A percentile compares a stretch with the other conserved stretches of the same genome.
phyloP scores from a whole-genome alignment of 2,329 filamentous ascomycete species.

The Talaromyces albobiverticillius region DNA sequence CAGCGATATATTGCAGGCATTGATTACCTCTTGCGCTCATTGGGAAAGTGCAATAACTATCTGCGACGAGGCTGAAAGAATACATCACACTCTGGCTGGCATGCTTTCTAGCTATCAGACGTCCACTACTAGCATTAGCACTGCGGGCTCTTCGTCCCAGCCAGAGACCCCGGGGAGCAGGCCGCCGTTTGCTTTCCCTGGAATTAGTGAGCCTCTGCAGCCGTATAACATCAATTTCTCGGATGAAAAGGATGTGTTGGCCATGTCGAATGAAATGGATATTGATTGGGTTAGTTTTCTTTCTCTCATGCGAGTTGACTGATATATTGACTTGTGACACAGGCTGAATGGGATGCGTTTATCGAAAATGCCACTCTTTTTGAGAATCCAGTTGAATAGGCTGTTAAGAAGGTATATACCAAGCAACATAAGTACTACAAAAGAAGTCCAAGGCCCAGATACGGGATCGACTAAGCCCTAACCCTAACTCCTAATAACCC shows the following conservation, averaged over 20 bases:
- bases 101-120: conserved; percentile 10
- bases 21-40: conserved; percentile 5
- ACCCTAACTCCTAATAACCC: too few relatives aligned
- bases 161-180: not conserved
- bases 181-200: not conserved
- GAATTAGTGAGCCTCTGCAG: not conserved
- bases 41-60: conserved; percentile 7
- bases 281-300: conserved; percentile 14
- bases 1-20: conserved; percentile 3
- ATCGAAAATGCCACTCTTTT: conserved; percentile 8
- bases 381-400: not conserved
- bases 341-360: conserved; percentile 15
- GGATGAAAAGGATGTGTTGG: conserved; percentile 7
- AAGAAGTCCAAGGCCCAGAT: not conserved
- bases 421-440: too few relatives aligned
- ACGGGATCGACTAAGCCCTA: not conserved
- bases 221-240: not conserved
- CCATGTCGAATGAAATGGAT: conserved; percentile 11
- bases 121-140: not conserved
- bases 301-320: not conserved
- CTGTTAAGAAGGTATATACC: too few relatives aligned
- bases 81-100: conserved; percentile 2
- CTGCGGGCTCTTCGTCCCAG: not conserved
- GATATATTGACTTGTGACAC: not conserved
- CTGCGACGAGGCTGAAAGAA: conserved; percentile 9